Conservation (phyloP, 2,329 filamentous ascomycete species). For the Talaromyces sp. region DNA sequence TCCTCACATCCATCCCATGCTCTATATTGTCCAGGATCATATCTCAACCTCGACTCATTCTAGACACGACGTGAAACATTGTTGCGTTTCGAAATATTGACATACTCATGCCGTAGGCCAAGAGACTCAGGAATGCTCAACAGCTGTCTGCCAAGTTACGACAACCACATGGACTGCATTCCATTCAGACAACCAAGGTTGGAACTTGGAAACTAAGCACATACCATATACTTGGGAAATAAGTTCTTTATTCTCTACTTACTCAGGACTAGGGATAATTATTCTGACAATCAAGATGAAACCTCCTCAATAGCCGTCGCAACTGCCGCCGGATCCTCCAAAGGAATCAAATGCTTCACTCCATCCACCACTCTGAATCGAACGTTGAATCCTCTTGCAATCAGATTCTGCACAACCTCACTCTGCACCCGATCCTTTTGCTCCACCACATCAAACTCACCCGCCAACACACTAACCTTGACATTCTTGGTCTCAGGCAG, state of each 20-base stretch:
- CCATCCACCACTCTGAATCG: slow-evolving; percentile 18
- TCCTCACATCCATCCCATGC: background rate
- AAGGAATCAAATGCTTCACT: slow-evolving; percentile 28
- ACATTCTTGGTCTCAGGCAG: slow-evolving; percentile 16
- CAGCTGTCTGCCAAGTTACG: background rate
- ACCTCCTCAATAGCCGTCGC: slow-evolving; percentile 11
- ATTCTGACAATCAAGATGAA: background rate
- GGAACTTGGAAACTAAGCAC: no score
- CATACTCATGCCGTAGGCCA: background rate
- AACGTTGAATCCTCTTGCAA: slow-evolving; percentile 18
- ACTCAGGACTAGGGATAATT: background rate
- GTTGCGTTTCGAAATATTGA: background rate
- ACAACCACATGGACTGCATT: slow-evolving; percentile 7
- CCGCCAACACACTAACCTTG: slow-evolving; percentile 30
- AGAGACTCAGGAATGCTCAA: background rate
- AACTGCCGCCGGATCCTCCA: slow-evolving; percentile 25
- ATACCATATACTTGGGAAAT: background rate
- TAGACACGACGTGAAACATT: background rate
- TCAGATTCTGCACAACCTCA: slow-evolving; percentile 26
- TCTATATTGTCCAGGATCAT: background rate
- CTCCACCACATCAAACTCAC: slow-evolving; percentile 37
- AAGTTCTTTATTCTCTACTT: background rate
- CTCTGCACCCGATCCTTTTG: slow-evolving; percentile 30
- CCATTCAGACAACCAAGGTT: background rate
- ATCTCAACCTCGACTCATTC: background rate